Evolutionary conservation across 164 flowering plant genomes (phyloP).

Genomic region (Vitis labrusca): DNA sequence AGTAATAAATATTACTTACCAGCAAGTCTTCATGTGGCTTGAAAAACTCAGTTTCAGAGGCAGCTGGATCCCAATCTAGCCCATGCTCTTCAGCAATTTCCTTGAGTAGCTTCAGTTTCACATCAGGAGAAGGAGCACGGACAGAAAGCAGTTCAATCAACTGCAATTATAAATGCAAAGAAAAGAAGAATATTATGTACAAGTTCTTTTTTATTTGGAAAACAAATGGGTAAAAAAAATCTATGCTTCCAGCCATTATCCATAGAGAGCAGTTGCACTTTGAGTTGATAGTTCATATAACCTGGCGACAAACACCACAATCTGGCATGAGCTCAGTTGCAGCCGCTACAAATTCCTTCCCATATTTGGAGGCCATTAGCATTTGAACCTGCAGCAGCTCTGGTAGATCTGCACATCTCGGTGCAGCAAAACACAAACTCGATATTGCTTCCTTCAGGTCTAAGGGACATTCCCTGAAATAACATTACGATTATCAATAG

Average conservation of each 20-base stretch:
- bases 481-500: background rate
- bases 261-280: background rate
- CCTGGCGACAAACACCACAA: slow-evolving; percentile 98
- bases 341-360: slow-evolving; percentile 86
- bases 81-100: slow-evolving; percentile 95
- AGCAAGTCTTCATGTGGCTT: slow-evolving; percentile 87
- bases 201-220: background rate
- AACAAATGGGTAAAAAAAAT: background rate
- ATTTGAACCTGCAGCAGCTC: slow-evolving; percentile 90
- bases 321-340: slow-evolving; percentile 93
- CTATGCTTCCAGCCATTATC: background rate
- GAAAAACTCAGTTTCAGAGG: slow-evolving; percentile 69
- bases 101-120: slow-evolving; percentile 76
- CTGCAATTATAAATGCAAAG: slow-evolving; percentile 35
- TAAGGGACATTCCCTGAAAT: slow-evolving; percentile 85
- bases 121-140: slow-evolving; percentile 85
- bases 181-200: background rate
- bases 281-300: slow-evolving; percentile 16
- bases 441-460: slow-evolving; percentile 98
- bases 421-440: slow-evolving; percentile 95
- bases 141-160: slow-evolving; percentile 80
- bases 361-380: slow-evolving; percentile 78
- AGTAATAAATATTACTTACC: slow-evolving; percentile 35
- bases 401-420: slow-evolving; percentile 95
- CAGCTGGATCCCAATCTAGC: slow-evolving; percentile 87